Percentiles rank a stretch among this genome's conserved stretches.
These are phyloP conservation scores for Wallacemonas sp. DNA, from an alignment of 208 protist genomes.

Conservation along the genomic window DNA sequence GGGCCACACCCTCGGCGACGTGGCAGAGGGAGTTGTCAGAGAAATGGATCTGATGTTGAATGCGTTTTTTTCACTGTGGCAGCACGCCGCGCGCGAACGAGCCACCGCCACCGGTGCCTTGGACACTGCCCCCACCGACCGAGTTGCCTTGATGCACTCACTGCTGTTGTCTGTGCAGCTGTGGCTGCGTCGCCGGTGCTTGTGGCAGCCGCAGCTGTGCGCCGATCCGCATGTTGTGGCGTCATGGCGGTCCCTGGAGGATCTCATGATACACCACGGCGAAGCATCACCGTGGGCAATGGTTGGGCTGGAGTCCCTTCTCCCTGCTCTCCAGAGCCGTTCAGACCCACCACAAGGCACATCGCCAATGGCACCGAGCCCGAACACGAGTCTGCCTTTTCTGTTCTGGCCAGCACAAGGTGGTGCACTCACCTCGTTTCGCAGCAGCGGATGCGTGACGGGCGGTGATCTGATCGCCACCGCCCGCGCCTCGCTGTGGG, in stretches of 20 bases:
- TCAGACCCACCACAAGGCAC: background rate
- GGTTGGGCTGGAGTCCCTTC: slow-evolving; percentile 16
- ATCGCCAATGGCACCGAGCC: background rate
- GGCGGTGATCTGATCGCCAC: slow-evolving; percentile 16
- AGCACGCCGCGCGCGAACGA: background rate
- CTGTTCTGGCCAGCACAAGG: background rate
- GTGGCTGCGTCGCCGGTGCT: background rate
- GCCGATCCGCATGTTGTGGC: background rate
- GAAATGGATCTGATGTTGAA: slow-evolving; percentile 10
- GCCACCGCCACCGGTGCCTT: background rate
- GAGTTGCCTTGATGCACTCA: slow-evolving; percentile 9
- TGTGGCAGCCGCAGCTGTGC: background rate
- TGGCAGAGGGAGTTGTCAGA: slow-evolving; percentile 10
- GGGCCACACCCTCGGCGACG: background rate
- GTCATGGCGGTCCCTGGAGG: slow-evolving; percentile 10
- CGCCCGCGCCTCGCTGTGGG: background rate
- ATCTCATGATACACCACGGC: slow-evolving; percentile 18
- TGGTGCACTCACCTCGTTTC: background rate
- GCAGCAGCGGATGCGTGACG: slow-evolving; percentile 37
- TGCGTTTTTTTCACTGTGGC: slow-evolving; percentile 3
- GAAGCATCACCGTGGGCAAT: slow-evolving; percentile 15
- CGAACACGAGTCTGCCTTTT: background rate
- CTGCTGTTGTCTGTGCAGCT: background rate
- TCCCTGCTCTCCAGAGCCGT: background rate
- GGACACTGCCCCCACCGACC: slow-evolving; percentile 19